Conservation (phyloP, 2,329 filamentous ascomycete genomes). For the Beauveria asiatica region DNA sequence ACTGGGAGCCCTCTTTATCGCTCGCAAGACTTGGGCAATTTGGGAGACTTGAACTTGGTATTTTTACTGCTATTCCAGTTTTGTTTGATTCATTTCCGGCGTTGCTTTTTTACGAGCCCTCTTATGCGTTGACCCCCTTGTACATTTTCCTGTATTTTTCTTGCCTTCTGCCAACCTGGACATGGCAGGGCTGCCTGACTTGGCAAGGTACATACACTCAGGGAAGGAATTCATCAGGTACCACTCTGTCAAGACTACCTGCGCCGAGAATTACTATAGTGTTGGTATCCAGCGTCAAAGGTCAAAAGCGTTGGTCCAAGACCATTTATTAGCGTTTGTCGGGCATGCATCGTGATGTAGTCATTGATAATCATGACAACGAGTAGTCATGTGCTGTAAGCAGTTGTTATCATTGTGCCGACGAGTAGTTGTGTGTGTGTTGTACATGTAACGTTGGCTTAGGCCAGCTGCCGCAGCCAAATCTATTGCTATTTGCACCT, state of each 20-base stretch:
- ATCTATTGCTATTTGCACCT: neutral
- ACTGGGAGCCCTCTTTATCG: constrained; percentile 9
- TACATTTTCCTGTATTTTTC: constrained; percentile 8
- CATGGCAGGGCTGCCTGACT: neutral
- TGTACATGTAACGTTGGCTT: neutral
- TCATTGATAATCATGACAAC: neutral
- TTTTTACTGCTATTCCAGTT: constrained; percentile 15
- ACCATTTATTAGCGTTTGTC: neutral
- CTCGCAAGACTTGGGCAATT: neutral
- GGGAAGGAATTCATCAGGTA: neutral
- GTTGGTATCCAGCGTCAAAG: neutral
- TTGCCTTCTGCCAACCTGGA: neutral
- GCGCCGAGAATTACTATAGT: neutral
- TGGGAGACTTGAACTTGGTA: constrained; percentile 14
- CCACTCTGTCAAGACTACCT: neutral
- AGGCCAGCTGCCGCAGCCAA: neutral
- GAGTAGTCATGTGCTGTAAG: neutral
- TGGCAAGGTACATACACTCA: neutral
- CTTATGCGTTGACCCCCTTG: neutral
- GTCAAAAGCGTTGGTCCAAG: neutral
- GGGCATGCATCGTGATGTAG: neutral
- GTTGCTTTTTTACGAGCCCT: constrained; percentile 1
- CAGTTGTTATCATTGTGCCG: neutral
- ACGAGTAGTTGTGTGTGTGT: constrained; percentile 1
- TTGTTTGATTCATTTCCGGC: constrained; percentile 14